A percentile compares a stretch with the other conserved stretches of the same genome.
Conservation (phyloP, 805 yeast genomes). For the Candida cerambycidarum region DNA sequence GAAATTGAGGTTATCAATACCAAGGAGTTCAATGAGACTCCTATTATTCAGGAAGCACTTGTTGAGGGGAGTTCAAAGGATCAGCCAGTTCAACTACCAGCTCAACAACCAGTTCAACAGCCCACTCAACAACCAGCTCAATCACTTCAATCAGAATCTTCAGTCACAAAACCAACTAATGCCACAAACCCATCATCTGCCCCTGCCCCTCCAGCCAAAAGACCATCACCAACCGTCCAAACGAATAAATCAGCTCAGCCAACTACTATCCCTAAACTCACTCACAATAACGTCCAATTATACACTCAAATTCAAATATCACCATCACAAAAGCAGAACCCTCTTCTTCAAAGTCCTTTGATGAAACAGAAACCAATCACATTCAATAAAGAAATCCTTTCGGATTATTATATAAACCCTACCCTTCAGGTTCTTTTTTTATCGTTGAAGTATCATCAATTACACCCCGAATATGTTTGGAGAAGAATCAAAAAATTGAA, state of each 20-base stretch:
- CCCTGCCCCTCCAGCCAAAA: background rate
- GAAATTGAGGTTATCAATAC: background rate
- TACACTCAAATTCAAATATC: conserved; percentile 48
- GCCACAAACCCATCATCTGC: no score
- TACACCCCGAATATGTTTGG: conserved; percentile 73
- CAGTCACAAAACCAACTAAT: no score
- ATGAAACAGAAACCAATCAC: conserved; percentile 56
- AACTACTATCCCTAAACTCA: background rate
- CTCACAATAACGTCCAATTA: conserved; percentile 12
- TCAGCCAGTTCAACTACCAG: no score
- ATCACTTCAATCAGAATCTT: no score
- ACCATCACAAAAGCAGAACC: conserved; percentile 71
- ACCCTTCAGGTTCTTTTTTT: conserved; percentile 59
- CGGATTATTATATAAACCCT: conserved; percentile 64
- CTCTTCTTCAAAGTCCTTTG: conserved; percentile 50
- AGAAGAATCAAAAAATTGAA: conserved; percentile 48
- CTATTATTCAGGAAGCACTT: no score
- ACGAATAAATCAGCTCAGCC: no score
- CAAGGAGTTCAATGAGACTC: no score
- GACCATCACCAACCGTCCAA: background rate
- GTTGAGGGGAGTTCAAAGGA: no score
- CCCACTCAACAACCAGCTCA: no score
- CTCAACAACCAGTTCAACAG: no score
- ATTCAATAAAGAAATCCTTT: conserved; percentile 51
- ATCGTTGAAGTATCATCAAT: conserved; percentile 69